phyloP scores from a whole-genome alignment of 108 stramenopile species.

The Fragilariopsis cylindrus region DNA sequence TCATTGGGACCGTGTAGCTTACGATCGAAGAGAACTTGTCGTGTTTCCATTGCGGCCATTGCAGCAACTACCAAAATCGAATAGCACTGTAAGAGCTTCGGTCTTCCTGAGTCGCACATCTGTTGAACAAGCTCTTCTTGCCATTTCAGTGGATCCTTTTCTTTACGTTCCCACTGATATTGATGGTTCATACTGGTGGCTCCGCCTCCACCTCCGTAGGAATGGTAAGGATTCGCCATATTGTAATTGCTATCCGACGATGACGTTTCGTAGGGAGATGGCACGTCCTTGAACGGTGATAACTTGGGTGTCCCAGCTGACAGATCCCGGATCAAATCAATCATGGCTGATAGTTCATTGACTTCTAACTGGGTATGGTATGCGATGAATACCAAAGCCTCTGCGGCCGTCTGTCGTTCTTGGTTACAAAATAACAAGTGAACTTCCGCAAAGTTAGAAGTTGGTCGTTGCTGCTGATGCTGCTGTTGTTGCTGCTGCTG shows the following conservation, averaged over 20 bases:
- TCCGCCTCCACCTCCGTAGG: background rate
- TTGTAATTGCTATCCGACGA: constrained; percentile 6
- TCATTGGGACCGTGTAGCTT: constrained; percentile 50
- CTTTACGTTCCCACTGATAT: constrained; percentile 15
- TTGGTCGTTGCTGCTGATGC: constrained; percentile 14
- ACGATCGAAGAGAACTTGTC: constrained; percentile 60
- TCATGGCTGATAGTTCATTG: constrained; percentile 54
- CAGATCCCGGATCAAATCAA: constrained; percentile 70
- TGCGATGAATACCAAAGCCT: constrained; percentile 71
- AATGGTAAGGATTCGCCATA: background rate
- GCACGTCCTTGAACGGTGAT: constrained; percentile 71
- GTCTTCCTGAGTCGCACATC: constrained; percentile 51
- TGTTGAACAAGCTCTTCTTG: constrained; percentile 58
- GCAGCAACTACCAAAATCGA: constrained; percentile 57
- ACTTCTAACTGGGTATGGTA: constrained; percentile 75
- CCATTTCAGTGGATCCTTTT: constrained; percentile 66
- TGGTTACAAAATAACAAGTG: constrained; percentile 52
- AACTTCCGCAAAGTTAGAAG: constrained; percentile 35
- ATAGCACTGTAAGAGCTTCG: constrained; percentile 60
- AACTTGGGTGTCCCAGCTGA: constrained; percentile 47
- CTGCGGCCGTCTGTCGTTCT: constrained; percentile 69
- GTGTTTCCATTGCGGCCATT: constrained; percentile 62
- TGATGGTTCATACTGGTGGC: constrained; percentile 13
- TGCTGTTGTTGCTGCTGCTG: constrained; percentile 22
- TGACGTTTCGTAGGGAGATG: constrained; percentile 42